Percentiles rank a stretch among this genome's conserved stretches.
phyloP scores from a whole-genome alignment of 768 basidiomycete genomes.

The Naganishia friedmannii region DNA sequence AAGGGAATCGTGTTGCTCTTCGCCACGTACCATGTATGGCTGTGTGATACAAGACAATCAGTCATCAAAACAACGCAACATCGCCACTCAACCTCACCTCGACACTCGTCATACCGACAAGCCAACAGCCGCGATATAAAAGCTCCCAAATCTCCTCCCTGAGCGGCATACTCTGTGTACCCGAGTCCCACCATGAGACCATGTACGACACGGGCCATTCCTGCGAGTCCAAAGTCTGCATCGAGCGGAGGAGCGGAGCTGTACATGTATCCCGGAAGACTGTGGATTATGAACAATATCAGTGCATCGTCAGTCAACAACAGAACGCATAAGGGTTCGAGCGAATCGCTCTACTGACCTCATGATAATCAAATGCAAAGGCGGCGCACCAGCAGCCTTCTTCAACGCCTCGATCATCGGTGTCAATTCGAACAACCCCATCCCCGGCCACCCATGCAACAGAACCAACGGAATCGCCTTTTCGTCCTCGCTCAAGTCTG shows the following conservation, averaged over 20 bases:
- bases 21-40: slow-evolving; percentile 19
- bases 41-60: neutral
- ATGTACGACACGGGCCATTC: slow-evolving; percentile 42
- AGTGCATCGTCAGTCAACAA: neutral
- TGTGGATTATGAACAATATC: neutral
- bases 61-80: too few relatives aligned
- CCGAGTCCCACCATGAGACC: slow-evolving; percentile 44
- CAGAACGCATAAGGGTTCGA: neutral
- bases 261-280: slow-evolving; percentile 48
- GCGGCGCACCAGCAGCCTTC: slow-evolving; percentile 29
- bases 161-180: slow-evolving; percentile 42
- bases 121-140: slow-evolving; percentile 39
- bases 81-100: slow-evolving; percentile 37
- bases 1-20: neutral
- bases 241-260: slow-evolving; percentile 44
- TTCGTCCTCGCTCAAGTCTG: neutral
- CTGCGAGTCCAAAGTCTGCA: slow-evolving; percentile 35
- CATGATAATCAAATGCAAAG: slow-evolving; percentile 36
- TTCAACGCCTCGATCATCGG: slow-evolving; percentile 32
- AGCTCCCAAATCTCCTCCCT: slow-evolving; percentile 51
- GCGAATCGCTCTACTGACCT: neutral
- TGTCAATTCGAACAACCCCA: slow-evolving; percentile 36
- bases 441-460: slow-evolving; percentile 30
- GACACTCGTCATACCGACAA: slow-evolving; percentile 39
- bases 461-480: slow-evolving; percentile 27